These are phyloP conservation scores for Rhizopus microsporus DNA, from an alignment of 371 early-diverging fungal genomes.

Conservation along the genomic window DNA sequence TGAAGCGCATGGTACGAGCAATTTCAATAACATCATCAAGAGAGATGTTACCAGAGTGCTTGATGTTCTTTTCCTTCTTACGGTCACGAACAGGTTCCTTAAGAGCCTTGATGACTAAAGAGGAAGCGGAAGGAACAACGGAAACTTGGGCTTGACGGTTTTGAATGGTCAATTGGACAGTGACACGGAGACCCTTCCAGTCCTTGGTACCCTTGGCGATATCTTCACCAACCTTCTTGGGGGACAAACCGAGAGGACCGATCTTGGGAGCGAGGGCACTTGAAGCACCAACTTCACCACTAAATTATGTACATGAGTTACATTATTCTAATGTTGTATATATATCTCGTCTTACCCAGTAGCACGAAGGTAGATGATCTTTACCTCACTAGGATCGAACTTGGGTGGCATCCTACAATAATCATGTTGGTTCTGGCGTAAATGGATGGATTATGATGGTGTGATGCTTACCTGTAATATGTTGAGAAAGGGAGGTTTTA, in stretches of 20 bases:
- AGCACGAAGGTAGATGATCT: slow-evolving; percentile 88
- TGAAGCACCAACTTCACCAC: slow-evolving; percentile 98
- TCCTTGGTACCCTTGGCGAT: slow-evolving; percentile 95
- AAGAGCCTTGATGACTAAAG: slow-evolving; percentile 98
- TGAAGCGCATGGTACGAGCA: slow-evolving; percentile 94
- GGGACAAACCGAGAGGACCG: slow-evolving; percentile 99
- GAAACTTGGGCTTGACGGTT: slow-evolving; percentile 99
- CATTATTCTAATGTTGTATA: neutral
- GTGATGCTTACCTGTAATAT: slow-evolving; percentile 1
- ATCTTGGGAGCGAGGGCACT: slow-evolving; percentile 98
- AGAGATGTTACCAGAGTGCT: slow-evolving; percentile 92
- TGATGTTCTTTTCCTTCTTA: slow-evolving; percentile 99
- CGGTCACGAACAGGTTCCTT: slow-evolving; percentile 99
- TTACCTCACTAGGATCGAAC: slow-evolving; percentile 80
- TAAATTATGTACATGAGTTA: slow-evolving; percentile 9
- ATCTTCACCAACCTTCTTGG: slow-evolving; percentile 99
- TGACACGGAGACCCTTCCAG: slow-evolving; percentile 97
- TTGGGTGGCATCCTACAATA: slow-evolving; percentile 66
- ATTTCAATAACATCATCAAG: slow-evolving; percentile 94
- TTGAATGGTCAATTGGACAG: slow-evolving; percentile 97
- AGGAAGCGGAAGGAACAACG: slow-evolving; percentile 97
- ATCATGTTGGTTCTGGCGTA: neutral
- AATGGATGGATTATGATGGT: slow-evolving; percentile 2
- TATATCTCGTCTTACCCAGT: slow-evolving; percentile 66
- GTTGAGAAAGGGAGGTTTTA: slow-evolving; percentile 8